Evolutionary conservation across 768 basidiomycete species (phyloP).

Genomic region (Kwoniella pini): DNA sequence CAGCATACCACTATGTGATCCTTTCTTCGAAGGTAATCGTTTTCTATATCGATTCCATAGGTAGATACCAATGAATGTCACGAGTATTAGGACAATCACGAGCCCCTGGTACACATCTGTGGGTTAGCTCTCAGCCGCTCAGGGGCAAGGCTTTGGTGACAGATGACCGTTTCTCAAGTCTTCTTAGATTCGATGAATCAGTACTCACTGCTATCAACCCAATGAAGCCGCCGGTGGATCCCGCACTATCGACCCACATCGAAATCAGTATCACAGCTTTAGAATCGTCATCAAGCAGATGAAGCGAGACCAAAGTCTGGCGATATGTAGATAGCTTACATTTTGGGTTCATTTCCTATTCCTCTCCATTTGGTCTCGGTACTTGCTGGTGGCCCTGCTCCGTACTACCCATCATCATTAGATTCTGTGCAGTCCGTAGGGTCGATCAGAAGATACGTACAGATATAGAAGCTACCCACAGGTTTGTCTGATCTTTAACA

Average conservation of each 20-base stretch:
- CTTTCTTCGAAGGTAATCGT: slow-evolving; percentile 5
- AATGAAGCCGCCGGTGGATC: slow-evolving; percentile 25
- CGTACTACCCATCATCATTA: slow-evolving; percentile 5
- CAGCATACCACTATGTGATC: background rate
- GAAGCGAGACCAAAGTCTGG: too few relatives aligned
- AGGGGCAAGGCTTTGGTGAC: too few relatives aligned
- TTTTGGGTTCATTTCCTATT: slow-evolving; percentile 12
- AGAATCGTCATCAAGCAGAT: background rate
- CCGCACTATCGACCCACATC: slow-evolving; percentile 9
- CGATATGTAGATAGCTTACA: slow-evolving; percentile 10
- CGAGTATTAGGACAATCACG: slow-evolving; percentile 7
- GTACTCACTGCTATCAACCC: slow-evolving; percentile 22
- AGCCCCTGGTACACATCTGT: too few relatives aligned
- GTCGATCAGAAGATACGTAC: background rate
- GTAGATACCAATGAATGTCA: slow-evolving; percentile 19
- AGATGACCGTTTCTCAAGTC: too few relatives aligned
- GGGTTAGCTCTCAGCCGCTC: too few relatives aligned
- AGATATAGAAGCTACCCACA: slow-evolving; percentile 9
- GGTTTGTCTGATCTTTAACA: background rate
- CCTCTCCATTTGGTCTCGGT: slow-evolving; percentile 19
- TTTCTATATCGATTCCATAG: slow-evolving; percentile 20
- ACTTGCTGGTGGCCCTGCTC: slow-evolving; percentile 18
- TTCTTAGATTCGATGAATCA: too few relatives aligned
- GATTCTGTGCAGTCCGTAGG: background rate
- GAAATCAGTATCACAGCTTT: background rate